Evolutionary conservation across 768 basidiomycete species (phyloP).

Genomic region (Leccinum obscurum): DNA sequence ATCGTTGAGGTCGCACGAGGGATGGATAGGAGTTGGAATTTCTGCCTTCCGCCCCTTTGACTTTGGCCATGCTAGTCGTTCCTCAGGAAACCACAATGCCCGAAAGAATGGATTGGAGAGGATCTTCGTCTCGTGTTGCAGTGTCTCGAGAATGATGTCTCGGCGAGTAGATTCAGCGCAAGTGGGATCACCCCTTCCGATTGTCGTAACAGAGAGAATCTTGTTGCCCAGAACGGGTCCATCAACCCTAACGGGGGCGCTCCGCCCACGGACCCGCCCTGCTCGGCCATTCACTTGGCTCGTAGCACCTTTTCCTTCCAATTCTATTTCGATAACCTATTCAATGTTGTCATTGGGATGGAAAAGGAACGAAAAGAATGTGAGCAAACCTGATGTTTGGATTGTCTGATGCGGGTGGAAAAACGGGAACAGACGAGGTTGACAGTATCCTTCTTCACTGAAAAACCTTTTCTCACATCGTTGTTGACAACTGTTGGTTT

Average conservation of each 20-base stretch:
- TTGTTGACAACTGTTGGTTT: conserved; percentile 50
- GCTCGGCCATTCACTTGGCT: conserved; percentile 22
- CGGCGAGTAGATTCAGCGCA: conserved; percentile 45
- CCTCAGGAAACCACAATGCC: conserved; percentile 29
- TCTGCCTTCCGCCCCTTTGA: not conserved
- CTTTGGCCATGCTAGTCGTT: conserved; percentile 20
- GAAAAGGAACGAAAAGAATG: not conserved
- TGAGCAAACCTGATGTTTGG: conserved; percentile 40
- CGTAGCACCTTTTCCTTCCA: conserved; percentile 1
- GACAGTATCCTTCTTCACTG: conserved; percentile 31
- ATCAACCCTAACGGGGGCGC: conserved; percentile 14
- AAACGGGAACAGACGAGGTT: conserved; percentile 42
- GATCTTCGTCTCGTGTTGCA: conserved; percentile 22
- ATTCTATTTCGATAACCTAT: conserved; percentile 24
- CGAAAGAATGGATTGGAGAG: conserved; percentile 26
- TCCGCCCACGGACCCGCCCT: conserved; percentile 36
- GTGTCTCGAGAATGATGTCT: conserved; percentile 20
- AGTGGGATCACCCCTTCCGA: conserved; percentile 57
- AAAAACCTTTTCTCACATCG: conserved; percentile 35
- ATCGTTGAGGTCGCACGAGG: conserved; percentile 16
- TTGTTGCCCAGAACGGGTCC: no score
- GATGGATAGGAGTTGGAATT: not conserved
- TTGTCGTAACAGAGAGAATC: conserved; percentile 42
- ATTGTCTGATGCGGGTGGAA: conserved; percentile 42
- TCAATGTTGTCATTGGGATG: not conserved